Base-by-base conservation (phyloP, 2,329 filamentous ascomycete genomes). In the Magnaporthiopsis rhizophila region DNA sequence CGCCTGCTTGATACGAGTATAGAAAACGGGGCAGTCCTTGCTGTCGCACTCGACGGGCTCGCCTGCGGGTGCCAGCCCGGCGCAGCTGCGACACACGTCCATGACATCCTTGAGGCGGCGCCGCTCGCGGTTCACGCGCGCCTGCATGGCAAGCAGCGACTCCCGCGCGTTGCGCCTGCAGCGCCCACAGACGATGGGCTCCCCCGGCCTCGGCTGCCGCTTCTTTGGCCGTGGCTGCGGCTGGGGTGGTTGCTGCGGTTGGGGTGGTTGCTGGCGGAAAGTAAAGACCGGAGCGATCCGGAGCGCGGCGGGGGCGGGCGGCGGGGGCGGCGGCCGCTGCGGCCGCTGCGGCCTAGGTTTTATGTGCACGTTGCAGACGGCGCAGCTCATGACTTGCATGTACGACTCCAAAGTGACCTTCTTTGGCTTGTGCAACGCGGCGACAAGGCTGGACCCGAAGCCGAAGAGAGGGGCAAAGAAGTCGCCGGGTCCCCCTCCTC, bases 351-450 rank as follows among this genome's bases (percentile, higher is more conserved):
- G 57, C 57, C 28, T 69, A 36, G 57, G 61, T 65, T 73, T 73
- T 62, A 78, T 80, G 70, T 87, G 87, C 12, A 81, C 75, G 32
- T 83, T 81, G 74, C 95, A 99, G 21, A 94, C 83, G 6, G 94
- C 76, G 73, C 95, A 99, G 2, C 87, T 85, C 0, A 88, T 89
- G 0, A 87, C 87, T 67, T 86, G 89, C 87, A 98, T 89, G 76
- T 97, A 99, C n/a, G 86, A 89, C 72, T 98, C 95, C n/a, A 99
- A 83, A 0, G 92, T 97, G 74, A 85, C 89, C 72, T 84, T 88
- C 69, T 77, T 77, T 28, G 61, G 61, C 70, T 69, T 69, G 72
- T 67, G 24, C 32, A 70, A 65, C 30, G 68, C 67, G 5, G 65
- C 66, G 24, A 64, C 56, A 61, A 64, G 45, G 38, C 53, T 38